These are phyloP conservation scores for Salvia hispanica DNA, from an alignment of 257 asterid genomes.

Conservation along the genomic window DNA sequence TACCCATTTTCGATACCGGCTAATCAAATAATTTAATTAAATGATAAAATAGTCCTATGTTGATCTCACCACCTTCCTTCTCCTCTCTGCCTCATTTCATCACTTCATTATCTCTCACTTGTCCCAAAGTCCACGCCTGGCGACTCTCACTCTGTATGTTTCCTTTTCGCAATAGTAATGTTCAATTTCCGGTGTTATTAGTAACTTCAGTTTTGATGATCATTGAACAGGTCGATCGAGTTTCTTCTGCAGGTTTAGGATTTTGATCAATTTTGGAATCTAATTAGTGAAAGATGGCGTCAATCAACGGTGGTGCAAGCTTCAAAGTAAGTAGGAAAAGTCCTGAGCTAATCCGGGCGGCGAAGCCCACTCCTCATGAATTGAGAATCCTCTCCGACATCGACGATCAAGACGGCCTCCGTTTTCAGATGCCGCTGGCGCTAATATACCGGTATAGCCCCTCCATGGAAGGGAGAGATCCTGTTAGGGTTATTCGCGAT, in stretches of 20 bases:
- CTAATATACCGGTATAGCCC: slow-evolving; percentile 43
- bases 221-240: too few relatives aligned
- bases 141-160: too few relatives aligned
- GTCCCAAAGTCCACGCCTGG: too few relatives aligned
- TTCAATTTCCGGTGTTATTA: not conserved
- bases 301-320: slow-evolving; percentile 19
- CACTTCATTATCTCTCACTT: too few relatives aligned
- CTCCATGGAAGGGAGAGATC: slow-evolving; percentile 41
- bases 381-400: slow-evolving; percentile 60
- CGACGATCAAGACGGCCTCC: slow-evolving; percentile 62
- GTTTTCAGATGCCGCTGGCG: slow-evolving; percentile 59
- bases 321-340: slow-evolving; percentile 47
- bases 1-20: too few relatives aligned
- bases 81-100: too few relatives aligned
- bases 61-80: too few relatives aligned
- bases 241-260: not conserved
- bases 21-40: too few relatives aligned
- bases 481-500: slow-evolving; percentile 40
- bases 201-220: not conserved
- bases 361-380: slow-evolving; percentile 57
- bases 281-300: slow-evolving; percentile 34
- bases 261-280: not conserved
- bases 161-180: too few relatives aligned
- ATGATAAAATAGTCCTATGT: too few relatives aligned
- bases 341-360: slow-evolving; percentile 58